These are phyloP conservation scores for Emydomyces testavorans DNA, from an alignment of 2,329 filamentous ascomycete species.

Conservation along the genomic window DNA sequence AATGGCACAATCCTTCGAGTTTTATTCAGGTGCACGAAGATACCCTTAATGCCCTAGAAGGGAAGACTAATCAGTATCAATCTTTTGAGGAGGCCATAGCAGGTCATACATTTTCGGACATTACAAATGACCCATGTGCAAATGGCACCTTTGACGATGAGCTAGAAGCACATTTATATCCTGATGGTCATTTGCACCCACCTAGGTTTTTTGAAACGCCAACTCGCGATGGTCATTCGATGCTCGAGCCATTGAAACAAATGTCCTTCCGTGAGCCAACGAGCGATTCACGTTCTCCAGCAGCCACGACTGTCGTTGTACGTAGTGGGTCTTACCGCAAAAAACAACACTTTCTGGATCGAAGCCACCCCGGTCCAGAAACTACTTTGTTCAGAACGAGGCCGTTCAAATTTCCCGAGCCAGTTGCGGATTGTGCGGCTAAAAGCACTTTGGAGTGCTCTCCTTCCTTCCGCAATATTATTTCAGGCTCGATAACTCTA, in stretches of 20 bases:
- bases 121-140: slow-evolving; percentile 1
- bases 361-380: not conserved
- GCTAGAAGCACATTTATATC: not conserved
- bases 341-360: not conserved
- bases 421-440: not conserved
- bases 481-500: slow-evolving; percentile 13
- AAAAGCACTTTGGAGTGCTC: not conserved
- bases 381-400: not conserved
- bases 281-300: slow-evolving; percentile 1
- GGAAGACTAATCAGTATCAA: slow-evolving; percentile 19
- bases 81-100: slow-evolving; percentile 21
- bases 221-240: not conserved
- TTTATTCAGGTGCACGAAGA: slow-evolving; percentile 18
- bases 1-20: slow-evolving; percentile 8
- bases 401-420: not conserved
- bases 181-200: slow-evolving; percentile 6
- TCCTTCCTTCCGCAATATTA: slow-evolving; percentile 5
- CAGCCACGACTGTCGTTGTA: not conserved
- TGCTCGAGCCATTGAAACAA: not conserved
- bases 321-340: not conserved
- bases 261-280: not conserved
- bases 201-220: slow-evolving; percentile 5
- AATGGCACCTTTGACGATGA: not conserved
- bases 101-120: slow-evolving; percentile 12
- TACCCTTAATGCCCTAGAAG: slow-evolving; percentile 26